Conservation (phyloP, 2,329 filamentous ascomycete genomes). For the Penicillium decumbens region DNA sequence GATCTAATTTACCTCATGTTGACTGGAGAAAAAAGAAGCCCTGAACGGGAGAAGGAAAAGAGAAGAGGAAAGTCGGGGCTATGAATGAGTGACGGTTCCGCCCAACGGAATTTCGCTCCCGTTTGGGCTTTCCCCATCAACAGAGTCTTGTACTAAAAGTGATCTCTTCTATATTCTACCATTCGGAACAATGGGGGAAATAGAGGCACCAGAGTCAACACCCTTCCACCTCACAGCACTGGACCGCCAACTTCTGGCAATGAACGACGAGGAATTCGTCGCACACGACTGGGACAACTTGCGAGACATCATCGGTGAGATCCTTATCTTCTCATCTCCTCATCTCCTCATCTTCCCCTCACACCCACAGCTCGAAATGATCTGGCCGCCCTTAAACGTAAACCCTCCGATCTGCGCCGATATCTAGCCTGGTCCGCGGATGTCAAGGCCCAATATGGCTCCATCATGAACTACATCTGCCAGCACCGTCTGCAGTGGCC, state of each 20-base stretch:
- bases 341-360: slow-evolving; percentile 1
- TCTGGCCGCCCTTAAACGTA: slow-evolving; percentile 55
- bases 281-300: slow-evolving; percentile 52
- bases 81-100: slow-evolving; percentile 9
- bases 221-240: slow-evolving; percentile 47
- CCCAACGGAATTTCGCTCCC: slow-evolving; percentile 21
- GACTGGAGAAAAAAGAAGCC: not conserved
- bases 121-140: slow-evolving; percentile 10
- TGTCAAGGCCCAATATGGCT: slow-evolving; percentile 53
- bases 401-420: slow-evolving; percentile 54
- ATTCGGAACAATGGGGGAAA: not conserved
- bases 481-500: slow-evolving; percentile 53
- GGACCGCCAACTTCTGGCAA: slow-evolving; percentile 48
- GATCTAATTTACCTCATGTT: not conserved
- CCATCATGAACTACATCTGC: slow-evolving; percentile 55
- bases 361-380: slow-evolving; percentile 43
- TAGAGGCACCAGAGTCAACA: not conserved
- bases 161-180: not conserved
- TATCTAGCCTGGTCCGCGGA: slow-evolving; percentile 57
- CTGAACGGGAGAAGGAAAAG: slow-evolving; percentile 1
- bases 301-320: slow-evolving; percentile 49
- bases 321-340: slow-evolving; percentile 1
- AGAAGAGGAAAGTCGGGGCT: slow-evolving; percentile 2
- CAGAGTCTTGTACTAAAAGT: slow-evolving; percentile 9
- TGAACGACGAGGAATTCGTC: slow-evolving; percentile 51